Conservation (phyloP, 495 filamentous ascomycete species). For the Aspergillus cavernicola region DNA sequence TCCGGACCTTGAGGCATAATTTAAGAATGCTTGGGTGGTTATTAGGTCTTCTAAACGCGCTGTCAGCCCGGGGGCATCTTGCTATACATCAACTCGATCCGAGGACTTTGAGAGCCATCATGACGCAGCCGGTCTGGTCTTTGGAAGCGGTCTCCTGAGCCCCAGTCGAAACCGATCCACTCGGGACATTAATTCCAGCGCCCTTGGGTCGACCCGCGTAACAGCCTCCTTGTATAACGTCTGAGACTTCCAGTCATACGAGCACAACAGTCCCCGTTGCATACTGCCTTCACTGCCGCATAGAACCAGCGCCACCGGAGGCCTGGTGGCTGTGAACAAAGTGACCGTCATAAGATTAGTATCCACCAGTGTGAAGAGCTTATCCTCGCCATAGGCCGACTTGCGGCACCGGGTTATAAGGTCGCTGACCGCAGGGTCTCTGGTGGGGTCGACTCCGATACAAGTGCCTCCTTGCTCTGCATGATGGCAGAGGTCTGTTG, state of each 20-base stretch:
- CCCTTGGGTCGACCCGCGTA: not conserved
- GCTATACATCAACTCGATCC: too few relatives aligned
- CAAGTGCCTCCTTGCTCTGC: not conserved
- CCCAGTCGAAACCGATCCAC: not conserved
- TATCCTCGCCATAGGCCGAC: not conserved
- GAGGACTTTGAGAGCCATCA: too few relatives aligned
- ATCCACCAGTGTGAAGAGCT: conserved; percentile 2
- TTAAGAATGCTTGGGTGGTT: too few relatives aligned
- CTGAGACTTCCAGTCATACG: not conserved
- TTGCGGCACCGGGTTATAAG: not conserved
- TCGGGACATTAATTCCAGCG: not conserved
- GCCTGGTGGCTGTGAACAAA: not conserved
- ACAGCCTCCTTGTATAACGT: not conserved
- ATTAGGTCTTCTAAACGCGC: too few relatives aligned
- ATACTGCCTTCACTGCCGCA: not conserved
- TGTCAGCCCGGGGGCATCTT: too few relatives aligned
- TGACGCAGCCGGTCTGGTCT: not conserved
- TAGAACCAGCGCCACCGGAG: not conserved
- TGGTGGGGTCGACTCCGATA: not conserved
- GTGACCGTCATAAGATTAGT: conserved; percentile 1
- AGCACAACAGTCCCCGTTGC: conserved; percentile 1
- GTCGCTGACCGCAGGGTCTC: not conserved
- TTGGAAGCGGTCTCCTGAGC: not conserved
- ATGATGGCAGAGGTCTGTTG: not conserved
- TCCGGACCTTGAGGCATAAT: too few relatives aligned